Percentiles rank a stretch among this genome's conserved stretches.
Conservation (phyloP, 495 filamentous ascomycete species). For the Acidiella bohemica region DNA sequence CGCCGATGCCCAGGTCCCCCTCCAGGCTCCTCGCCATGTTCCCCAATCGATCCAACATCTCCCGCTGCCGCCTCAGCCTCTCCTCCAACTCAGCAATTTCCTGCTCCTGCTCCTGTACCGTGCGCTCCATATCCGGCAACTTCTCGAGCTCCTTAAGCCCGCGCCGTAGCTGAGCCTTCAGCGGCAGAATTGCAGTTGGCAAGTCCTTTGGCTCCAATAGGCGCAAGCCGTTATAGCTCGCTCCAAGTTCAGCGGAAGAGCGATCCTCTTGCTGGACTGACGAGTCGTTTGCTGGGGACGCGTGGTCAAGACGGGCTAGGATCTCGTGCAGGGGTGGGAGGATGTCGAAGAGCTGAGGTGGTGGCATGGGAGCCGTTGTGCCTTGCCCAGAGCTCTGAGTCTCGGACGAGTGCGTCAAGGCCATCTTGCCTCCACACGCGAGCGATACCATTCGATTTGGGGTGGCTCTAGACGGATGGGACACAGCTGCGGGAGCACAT, state of each 20-base stretch:
- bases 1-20: too few relatives aligned
- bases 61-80: constrained; percentile 25
- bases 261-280: constrained; percentile 12
- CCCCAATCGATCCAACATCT: too few relatives aligned
- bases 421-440: too few relatives aligned
- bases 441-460: too few relatives aligned
- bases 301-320: constrained; percentile 54
- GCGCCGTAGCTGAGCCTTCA: constrained; percentile 69
- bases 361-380: too few relatives aligned
- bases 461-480: too few relatives aligned
- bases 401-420: too few relatives aligned
- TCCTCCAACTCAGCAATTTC: constrained; percentile 69
- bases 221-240: constrained; percentile 20
- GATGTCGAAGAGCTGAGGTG: constrained; percentile 60
- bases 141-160: constrained; percentile 53
- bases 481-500: too few relatives aligned
- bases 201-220: constrained; percentile 65
- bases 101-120: constrained; percentile 60
- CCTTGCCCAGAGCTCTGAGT: too few relatives aligned
- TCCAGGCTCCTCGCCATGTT: too few relatives aligned
- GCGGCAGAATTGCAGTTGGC: constrained; percentile 51
- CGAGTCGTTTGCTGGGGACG: constrained; percentile 18
- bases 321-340: constrained; percentile 69
- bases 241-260: not conserved
- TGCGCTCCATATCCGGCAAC: constrained; percentile 61